These are phyloP conservation scores for Mycosphaerella sp. DNA, from an alignment of 2,329 filamentous ascomycete genomes.

Conservation along the genomic window DNA sequence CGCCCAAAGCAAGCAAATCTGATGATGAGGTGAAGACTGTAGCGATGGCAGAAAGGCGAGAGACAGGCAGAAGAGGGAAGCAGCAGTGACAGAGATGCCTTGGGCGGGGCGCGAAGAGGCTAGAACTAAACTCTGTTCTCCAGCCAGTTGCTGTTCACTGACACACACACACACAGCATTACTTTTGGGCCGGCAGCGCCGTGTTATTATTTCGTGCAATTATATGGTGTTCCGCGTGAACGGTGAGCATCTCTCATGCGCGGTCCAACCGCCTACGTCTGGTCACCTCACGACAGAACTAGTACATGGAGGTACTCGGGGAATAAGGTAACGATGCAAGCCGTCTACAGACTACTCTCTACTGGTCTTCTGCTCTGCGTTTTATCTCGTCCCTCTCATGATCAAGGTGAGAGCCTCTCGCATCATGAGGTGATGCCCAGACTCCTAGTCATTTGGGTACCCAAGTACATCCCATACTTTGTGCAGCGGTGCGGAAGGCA, in stretches of 20 bases:
- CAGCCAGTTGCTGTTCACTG: not conserved
- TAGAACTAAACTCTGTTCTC: not conserved
- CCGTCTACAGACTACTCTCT: too few relatives aligned
- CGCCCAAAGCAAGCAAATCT: conserved; percentile 1
- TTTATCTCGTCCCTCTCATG: too few relatives aligned
- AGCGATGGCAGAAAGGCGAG: not conserved
- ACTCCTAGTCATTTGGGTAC: conserved; percentile 3
- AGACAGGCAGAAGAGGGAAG: not conserved
- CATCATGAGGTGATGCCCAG: not conserved
- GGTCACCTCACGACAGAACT: too few relatives aligned
- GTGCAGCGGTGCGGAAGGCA: not conserved
- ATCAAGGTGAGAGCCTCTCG: too few relatives aligned
- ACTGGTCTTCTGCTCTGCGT: too few relatives aligned
- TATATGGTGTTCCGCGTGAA: too few relatives aligned
- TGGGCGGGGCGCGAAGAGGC: not conserved
- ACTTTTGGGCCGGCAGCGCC: too few relatives aligned
- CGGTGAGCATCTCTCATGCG: too few relatives aligned
- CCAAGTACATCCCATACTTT: not conserved
- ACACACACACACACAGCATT: not conserved
- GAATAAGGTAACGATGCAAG: too few relatives aligned
- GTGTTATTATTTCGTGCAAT: too few relatives aligned
- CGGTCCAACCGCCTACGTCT: too few relatives aligned
- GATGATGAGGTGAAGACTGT: not conserved
- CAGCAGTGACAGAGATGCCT: not conserved
- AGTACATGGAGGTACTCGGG: too few relatives aligned